Percentiles rank a stretch among this genome's conserved stretches.
Evolutionary conservation across 352 stramenopile genomes (phyloP).

Genomic region (Pythium guiyangense): DNA sequence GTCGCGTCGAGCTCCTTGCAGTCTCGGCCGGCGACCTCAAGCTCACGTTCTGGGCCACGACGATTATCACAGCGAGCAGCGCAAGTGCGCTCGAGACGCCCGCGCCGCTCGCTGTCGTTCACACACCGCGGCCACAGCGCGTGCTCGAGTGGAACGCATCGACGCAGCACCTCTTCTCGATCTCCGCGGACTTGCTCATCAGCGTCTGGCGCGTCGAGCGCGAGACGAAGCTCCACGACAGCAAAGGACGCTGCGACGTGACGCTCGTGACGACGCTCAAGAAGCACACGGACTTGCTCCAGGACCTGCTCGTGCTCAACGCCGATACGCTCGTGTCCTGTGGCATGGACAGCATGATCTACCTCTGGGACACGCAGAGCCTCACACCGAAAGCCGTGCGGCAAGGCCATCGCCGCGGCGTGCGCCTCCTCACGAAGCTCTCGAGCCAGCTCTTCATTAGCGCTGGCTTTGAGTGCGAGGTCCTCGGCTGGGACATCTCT

Average conservation of each 20-base stretch:
- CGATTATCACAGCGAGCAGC: slow-evolving; percentile 56
- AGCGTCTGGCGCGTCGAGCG: slow-evolving; percentile 51
- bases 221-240: slow-evolving; percentile 26
- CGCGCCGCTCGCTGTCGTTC: slow-evolving; percentile 50
- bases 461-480: slow-evolving; percentile 69
- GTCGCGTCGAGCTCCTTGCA: slow-evolving; percentile 48
- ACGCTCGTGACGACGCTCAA: slow-evolving; percentile 49
- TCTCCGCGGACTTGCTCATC: slow-evolving; percentile 69
- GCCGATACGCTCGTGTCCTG: slow-evolving; percentile 61
- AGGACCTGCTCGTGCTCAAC: slow-evolving; percentile 74
- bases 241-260: slow-evolving; percentile 46
- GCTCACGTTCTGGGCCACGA: slow-evolving; percentile 69
- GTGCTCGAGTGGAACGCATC: slow-evolving; percentile 64
- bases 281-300: slow-evolving; percentile 64
- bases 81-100: slow-evolving; percentile 58
- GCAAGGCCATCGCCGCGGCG: slow-evolving; percentile 53
- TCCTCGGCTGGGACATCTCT: slow-evolving; percentile 73
- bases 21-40: slow-evolving; percentile 73
- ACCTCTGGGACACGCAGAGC: slow-evolving; percentile 59
- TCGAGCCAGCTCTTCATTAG: slow-evolving; percentile 70
- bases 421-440: slow-evolving; percentile 57
- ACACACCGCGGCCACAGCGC: slow-evolving; percentile 61
- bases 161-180: slow-evolving; percentile 57
- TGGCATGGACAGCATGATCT: slow-evolving; percentile 74
- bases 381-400: slow-evolving; percentile 41